Conservation (phyloP, 345 rosid species). For the Triadica sebifera region DNA sequence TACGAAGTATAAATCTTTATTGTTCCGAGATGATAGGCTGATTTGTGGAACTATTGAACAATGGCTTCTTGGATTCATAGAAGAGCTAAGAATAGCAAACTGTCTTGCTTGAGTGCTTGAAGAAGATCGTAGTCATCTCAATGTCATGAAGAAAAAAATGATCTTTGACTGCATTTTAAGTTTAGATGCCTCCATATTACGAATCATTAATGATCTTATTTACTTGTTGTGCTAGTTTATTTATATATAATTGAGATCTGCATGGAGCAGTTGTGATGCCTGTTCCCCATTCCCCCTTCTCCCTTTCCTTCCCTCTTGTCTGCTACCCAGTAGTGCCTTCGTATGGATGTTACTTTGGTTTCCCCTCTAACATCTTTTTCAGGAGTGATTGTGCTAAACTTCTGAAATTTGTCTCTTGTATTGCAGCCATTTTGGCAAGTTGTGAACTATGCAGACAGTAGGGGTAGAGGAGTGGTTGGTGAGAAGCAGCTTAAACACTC, state of each 20-base stretch:
- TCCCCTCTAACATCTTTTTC: neutral
- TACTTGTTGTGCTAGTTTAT: neutral
- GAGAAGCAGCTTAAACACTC: slow-evolving; percentile 36
- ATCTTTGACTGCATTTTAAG: neutral
- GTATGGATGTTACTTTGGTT: neutral
- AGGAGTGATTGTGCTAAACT: neutral
- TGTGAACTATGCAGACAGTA: slow-evolving; percentile 39
- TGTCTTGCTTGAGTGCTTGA: neutral
- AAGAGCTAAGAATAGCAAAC: neutral
- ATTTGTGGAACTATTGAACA: neutral
- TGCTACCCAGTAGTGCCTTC: no score
- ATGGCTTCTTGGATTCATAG: neutral
- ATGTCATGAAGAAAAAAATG: neutral
- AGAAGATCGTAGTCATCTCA: no score
- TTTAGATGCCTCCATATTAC: neutral
- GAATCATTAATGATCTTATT: neutral
- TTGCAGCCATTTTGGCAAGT: slow-evolving; percentile 94
- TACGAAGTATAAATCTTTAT: neutral
- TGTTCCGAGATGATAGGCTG: neutral
- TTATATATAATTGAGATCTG: neutral
- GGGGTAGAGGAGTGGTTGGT: slow-evolving; percentile 96
- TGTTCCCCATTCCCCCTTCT: no score
- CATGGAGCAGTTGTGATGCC: neutral
- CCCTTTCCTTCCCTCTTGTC: no score
- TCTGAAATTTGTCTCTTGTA: neutral